A percentile compares a stretch with the other conserved stretches of the same genome.
Evolutionary conservation across 1,139 yeast species (phyloP).

Genomic region (Pichia kudriavzevii): DNA sequence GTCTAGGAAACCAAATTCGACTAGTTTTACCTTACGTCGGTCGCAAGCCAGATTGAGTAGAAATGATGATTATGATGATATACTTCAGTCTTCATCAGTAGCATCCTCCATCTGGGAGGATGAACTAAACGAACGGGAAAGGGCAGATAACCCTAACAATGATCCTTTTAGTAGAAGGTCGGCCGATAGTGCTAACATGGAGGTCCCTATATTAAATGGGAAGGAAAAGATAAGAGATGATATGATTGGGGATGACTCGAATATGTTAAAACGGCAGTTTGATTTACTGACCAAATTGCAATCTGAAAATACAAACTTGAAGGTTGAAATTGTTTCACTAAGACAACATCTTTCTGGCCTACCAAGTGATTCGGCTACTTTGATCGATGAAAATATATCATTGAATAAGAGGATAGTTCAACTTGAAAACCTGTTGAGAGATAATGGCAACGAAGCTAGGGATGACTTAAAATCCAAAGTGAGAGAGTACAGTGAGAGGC

Average conservation of each 20-base stretch:
- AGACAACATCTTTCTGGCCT: conserved; percentile 41
- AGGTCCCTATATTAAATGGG: not conserved
- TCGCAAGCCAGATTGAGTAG: not conserved
- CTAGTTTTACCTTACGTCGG: conserved; percentile 8
- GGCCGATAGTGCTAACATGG: conserved; percentile 4
- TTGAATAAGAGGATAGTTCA: conserved; percentile 24
- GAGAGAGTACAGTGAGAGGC: conserved; percentile 8
- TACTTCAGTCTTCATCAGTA: conserved; percentile 10
- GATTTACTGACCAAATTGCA: conserved; percentile 42
- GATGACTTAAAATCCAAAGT: conserved; percentile 10
- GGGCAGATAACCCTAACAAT: conserved; percentile 5
- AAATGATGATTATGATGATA: conserved; percentile 2
- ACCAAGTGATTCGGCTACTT: conserved; percentile 36
- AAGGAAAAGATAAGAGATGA: too few relatives aligned
- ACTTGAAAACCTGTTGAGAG: conserved; percentile 5
- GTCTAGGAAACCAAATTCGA: conserved; percentile 2
- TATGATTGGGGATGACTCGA: conserved; percentile 24
- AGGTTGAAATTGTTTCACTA: conserved; percentile 49
- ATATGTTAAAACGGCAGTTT: conserved; percentile 50
- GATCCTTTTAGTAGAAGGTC: conserved; percentile 2
- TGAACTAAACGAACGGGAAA: conserved; percentile 1
- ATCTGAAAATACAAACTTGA: conserved; percentile 56
- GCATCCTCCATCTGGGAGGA: conserved; percentile 15
- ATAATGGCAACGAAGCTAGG: conserved; percentile 3
- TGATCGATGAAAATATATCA: conserved; percentile 35